phyloP scores from a whole-genome alignment of 73 alveolate species.

The Blepharisma japonicum region DNA sequence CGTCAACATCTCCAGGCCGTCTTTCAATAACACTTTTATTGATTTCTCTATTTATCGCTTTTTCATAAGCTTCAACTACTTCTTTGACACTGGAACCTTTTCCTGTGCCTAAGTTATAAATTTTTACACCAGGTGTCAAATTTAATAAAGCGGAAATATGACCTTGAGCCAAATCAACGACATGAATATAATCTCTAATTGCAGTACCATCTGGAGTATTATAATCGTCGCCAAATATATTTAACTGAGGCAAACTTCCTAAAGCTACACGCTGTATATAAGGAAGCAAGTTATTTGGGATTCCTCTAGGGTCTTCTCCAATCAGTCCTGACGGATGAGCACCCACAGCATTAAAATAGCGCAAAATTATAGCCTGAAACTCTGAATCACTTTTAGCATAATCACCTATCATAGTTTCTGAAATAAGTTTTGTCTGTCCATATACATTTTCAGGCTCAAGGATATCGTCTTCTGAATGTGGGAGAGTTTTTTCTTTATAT shows the following conservation, averaged over 20 bases:
- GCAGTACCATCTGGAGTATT: constrained; percentile 93
- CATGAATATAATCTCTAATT: constrained; percentile 95
- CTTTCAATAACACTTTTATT: constrained; percentile 68
- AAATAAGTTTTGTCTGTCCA: constrained; percentile 86
- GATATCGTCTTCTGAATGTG: constrained; percentile 58
- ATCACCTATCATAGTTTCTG: not conserved
- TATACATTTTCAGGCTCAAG: constrained; percentile 86
- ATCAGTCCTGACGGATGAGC: constrained; percentile 94
- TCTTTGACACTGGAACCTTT: constrained; percentile 88
- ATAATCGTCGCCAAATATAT: constrained; percentile 95
- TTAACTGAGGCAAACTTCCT: constrained; percentile 65
- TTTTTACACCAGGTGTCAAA: constrained; percentile 61
- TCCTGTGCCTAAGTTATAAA: constrained; percentile 96
- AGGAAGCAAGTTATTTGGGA: constrained; percentile 94
- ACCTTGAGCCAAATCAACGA: constrained; percentile 94
- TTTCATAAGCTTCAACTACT: constrained; percentile 75
- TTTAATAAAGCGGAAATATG: constrained; percentile 88
- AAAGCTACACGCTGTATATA: constrained; percentile 85
- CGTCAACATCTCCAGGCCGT: constrained; percentile 93
- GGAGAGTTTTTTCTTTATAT: constrained; percentile 76
- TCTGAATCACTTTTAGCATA: not conserved
- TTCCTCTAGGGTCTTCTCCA: constrained; percentile 92
- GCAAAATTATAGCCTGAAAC: constrained; percentile 18
- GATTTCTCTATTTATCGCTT: constrained; percentile 72
- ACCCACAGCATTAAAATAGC: constrained; percentile 98